These are phyloP conservation scores for Coniferiporia sulphurascens DNA, from an alignment of 1,284 basidiomycete species.

Conservation along the genomic window DNA sequence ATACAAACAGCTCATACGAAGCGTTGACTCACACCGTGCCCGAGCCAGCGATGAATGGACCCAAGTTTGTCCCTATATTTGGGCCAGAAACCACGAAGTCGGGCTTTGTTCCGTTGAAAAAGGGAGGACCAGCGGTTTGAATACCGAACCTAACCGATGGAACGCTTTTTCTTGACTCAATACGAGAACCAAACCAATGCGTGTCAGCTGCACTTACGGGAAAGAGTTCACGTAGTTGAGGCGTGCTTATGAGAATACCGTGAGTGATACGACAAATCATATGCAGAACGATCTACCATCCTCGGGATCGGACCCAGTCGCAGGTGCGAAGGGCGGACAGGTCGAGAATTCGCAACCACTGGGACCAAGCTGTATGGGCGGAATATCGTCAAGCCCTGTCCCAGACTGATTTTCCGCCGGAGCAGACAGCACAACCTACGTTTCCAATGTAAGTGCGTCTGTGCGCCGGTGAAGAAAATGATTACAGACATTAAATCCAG, in stretches of 20 bases:
- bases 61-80: conserved; percentile 44
- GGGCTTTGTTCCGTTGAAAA: conserved; percentile 37
- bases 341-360: conserved; percentile 38
- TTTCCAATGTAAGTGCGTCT: background rate
- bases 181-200: background rate
- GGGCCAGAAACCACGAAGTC: conserved; percentile 49
- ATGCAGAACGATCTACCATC: conserved; percentile 34
- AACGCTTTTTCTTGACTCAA: conserved; percentile 24
- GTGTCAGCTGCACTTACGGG: conserved; percentile 12
- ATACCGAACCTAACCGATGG: conserved; percentile 44
- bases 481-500: conserved; percentile 37
- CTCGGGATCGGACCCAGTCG: conserved; percentile 39
- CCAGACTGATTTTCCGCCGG: conserved; percentile 42
- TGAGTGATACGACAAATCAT: background rate
- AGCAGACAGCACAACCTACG: conserved; percentile 37
- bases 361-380: conserved; percentile 27
- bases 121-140: conserved; percentile 41
- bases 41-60: conserved; percentile 32
- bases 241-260: conserved; percentile 15
- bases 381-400: conserved; percentile 33
- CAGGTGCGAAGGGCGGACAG: conserved; percentile 39
- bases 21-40: conserved; percentile 41
- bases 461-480: background rate
- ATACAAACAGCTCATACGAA: background rate
- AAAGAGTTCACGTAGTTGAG: conserved; percentile 20